These are phyloP conservation scores for Corymbia citriodora DNA, from an alignment of 441 rosid species.

Conservation along the genomic window DNA sequence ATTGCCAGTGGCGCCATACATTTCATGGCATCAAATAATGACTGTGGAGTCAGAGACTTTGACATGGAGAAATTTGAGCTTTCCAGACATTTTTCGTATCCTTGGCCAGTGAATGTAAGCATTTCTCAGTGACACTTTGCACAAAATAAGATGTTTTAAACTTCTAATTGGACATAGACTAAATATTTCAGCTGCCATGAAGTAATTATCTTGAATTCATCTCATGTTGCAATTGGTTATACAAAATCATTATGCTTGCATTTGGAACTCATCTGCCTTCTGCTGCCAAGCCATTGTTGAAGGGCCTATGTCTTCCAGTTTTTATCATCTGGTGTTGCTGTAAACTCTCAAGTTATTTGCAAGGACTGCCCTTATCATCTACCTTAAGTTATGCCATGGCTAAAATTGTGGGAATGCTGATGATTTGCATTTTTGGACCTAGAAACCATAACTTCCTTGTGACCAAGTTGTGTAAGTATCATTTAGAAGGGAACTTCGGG, in stretches of 20 bases:
- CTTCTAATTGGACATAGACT: background rate
- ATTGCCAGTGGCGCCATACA: conserved; percentile 65
- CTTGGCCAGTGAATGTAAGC: conserved; percentile 95
- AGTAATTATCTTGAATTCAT: background rate
- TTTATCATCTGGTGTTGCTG: background rate
- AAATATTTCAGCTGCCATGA: background rate
- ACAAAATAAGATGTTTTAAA: background rate
- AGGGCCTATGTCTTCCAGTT: background rate
- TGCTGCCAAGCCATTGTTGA: background rate
- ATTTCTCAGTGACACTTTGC: background rate
- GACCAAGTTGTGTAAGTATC: background rate
- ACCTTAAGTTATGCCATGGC: background rate
- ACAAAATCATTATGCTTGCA: background rate
- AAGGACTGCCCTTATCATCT: background rate
- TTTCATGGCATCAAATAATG: conserved; percentile 91
- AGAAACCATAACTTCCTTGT: background rate
- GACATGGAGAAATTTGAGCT: conserved; percentile 88
- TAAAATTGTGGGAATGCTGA: background rate
- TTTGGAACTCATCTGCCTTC: background rate
- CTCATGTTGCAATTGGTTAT: background rate
- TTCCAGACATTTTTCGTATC: conserved; percentile 57
- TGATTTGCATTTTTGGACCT: background rate
- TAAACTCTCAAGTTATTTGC: background rate
- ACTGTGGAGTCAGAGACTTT: conserved; percentile 74
- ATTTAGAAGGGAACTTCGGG: background rate